phyloP scores from a whole-genome alignment of 2,329 filamentous ascomycete species.

The Rhinocladiella mackenziei region DNA sequence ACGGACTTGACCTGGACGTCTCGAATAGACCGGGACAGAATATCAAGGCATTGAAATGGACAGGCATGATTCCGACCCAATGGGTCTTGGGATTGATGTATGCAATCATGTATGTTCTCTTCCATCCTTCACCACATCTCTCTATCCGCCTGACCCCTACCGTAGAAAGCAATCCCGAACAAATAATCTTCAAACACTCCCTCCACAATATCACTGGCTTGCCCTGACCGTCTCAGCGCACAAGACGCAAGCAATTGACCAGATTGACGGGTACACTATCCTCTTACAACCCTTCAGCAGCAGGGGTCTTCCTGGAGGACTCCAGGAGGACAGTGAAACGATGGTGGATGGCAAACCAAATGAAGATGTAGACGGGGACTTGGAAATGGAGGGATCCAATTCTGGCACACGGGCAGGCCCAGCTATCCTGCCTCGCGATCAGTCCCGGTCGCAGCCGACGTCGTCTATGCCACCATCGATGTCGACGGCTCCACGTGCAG shows the following conservation, averaged over 20 bases:
- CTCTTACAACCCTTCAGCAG: conserved; percentile 25
- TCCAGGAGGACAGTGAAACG: no score
- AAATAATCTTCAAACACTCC: conserved; percentile 3
- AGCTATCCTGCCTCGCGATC: no score
- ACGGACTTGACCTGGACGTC: conserved; percentile 15
- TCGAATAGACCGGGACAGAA: conserved; percentile 30
- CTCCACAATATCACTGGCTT: conserved; percentile 18
- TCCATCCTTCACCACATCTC: background rate
- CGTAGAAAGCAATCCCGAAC: conserved; percentile 17
- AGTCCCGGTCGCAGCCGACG: no score
- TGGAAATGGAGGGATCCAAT: background rate
- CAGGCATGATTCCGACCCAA: conserved; percentile 38
- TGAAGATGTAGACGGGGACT: background rate
- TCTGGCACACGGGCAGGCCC: background rate
- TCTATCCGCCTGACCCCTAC: no score
- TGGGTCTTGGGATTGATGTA: conserved; percentile 39
- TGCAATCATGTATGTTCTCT: conserved; percentile 20
- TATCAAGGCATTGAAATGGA: conserved; percentile 41
- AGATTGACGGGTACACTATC: conserved; percentile 26
- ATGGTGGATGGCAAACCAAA: background rate
- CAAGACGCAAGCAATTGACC: conserved; percentile 17
- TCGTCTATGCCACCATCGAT: background rate
- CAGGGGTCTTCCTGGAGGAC: no score
- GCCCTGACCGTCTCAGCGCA: conserved; percentile 24
- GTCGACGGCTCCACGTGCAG: background rate